These are phyloP conservation scores for Ulmus americana DNA, from an alignment of 331 rosid species.

Conservation along the genomic window DNA sequence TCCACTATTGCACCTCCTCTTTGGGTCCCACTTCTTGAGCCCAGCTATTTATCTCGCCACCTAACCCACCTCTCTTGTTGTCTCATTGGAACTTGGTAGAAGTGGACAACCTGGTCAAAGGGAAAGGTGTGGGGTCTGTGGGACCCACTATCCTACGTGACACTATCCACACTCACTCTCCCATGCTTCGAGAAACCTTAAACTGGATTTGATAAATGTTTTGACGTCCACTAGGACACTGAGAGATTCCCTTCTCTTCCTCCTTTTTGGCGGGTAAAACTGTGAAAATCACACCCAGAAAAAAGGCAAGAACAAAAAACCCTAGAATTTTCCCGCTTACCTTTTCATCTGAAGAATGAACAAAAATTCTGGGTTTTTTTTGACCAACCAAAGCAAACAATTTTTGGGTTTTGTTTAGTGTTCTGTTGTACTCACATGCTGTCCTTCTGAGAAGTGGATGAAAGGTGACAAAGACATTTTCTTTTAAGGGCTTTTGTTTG, in stretches of 20 bases:
- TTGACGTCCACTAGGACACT: slow-evolving; percentile 71
- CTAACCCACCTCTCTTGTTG: slow-evolving; percentile 38
- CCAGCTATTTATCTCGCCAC: slow-evolving; percentile 35
- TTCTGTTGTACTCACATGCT: slow-evolving; percentile 43
- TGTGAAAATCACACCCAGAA: slow-evolving; percentile 11
- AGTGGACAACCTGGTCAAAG: slow-evolving; percentile 45
- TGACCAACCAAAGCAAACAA: slow-evolving; percentile 15
- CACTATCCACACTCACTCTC: slow-evolving; percentile 24
- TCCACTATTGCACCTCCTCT: not conserved
- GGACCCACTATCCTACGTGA: slow-evolving; percentile 38
- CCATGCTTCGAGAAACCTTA: slow-evolving; percentile 29
- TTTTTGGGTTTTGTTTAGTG: slow-evolving; percentile 26
- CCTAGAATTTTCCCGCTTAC: slow-evolving; percentile 48
- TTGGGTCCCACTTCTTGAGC: slow-evolving; percentile 16
- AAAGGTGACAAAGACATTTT: slow-evolving; percentile 34
- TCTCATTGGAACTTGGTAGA: slow-evolving; percentile 18
- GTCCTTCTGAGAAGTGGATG: slow-evolving; percentile 14
- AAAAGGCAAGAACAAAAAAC: not conserved
- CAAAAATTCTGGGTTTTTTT: slow-evolving; percentile 6
- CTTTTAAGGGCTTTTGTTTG: slow-evolving; percentile 19
- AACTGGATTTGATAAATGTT: slow-evolving; percentile 56
- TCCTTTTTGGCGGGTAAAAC: slow-evolving; percentile 64
- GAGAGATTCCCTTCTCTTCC: slow-evolving; percentile 33
- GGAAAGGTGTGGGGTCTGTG: slow-evolving; percentile 24
- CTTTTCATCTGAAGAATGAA: slow-evolving; percentile 31